phyloP scores from a whole-genome alignment of 139 green algal species.

The Nannochloris sp. region DNA sequence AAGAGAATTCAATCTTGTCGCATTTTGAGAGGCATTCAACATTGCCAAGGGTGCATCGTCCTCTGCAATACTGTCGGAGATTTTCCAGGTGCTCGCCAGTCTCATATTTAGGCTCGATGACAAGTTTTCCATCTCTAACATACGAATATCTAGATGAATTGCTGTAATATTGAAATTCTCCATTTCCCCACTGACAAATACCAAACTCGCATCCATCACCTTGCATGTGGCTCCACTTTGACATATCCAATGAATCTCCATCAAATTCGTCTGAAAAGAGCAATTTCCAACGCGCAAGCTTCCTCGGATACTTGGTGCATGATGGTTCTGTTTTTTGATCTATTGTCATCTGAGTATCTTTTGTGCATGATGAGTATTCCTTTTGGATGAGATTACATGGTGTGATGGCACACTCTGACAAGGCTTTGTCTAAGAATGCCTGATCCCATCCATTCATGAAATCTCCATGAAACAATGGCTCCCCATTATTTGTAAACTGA shows the following conservation, averaged over 20 bases:
- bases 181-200: conserved; percentile 8
- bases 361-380: neutral
- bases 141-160: conserved; percentile 1
- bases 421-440: neutral
- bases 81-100: conserved; percentile 4
- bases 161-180: conserved; percentile 9
- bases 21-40: neutral
- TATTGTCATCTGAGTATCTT: neutral
- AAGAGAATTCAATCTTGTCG: conserved; percentile 4
- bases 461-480: neutral
- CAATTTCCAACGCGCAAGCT: neutral
- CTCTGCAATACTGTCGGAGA: conserved; percentile 6
- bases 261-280: conserved; percentile 9
- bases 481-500: neutral
- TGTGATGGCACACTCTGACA: neutral
- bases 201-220: conserved; percentile 8
- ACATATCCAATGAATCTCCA: neutral
- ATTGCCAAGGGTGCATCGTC: neutral
- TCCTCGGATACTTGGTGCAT: neutral
- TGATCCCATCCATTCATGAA: neutral
- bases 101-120: neutral
- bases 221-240: conserved; percentile 2
- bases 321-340: no score
- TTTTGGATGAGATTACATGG: neutral
- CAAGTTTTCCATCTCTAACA: neutral